These are phyloP conservation scores for Kurtzmaniella cleridarum DNA, from an alignment of 805 yeast species.

Conservation along the genomic window DNA sequence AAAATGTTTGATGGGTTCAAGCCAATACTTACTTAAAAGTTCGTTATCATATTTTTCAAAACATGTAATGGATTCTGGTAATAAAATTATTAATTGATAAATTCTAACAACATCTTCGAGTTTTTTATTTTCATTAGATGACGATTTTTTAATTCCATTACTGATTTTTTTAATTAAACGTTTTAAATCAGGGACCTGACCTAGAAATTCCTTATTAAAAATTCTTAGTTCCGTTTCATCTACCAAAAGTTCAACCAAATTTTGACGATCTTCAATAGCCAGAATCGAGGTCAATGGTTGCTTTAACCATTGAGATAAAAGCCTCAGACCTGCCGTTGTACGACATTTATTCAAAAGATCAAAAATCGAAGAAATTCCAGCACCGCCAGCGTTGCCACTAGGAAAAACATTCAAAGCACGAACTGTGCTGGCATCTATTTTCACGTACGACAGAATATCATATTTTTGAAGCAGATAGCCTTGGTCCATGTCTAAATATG, in stretches of 20 bases:
- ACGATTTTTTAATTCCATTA: constrained; percentile 22
- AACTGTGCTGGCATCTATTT: constrained; percentile 85
- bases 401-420: constrained; percentile 87
- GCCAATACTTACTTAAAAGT: constrained; percentile 50
- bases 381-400: constrained; percentile 14
- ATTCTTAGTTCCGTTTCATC: constrained; percentile 65
- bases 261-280: constrained; percentile 63
- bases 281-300: constrained; percentile 76
- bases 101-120: constrained; percentile 87
- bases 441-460: constrained; percentile 76
- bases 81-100: constrained; percentile 67
- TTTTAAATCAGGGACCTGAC: constrained; percentile 77
- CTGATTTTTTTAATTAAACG: constrained; percentile 65
- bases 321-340: constrained; percentile 81
- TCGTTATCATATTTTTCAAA: constrained; percentile 30
- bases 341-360: constrained; percentile 87
- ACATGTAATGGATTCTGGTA: constrained; percentile 63
- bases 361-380: constrained; percentile 49
- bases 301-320: constrained; percentile 90
- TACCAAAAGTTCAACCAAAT: constrained; percentile 68
- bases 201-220: constrained; percentile 58
- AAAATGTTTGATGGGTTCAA: constrained; percentile 47
- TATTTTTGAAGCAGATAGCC: constrained; percentile 57
- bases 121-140: constrained; percentile 44
- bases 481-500: constrained; percentile 61